Base-by-base conservation (phyloP, 495 filamentous ascomycete genomes). In the Aspergillus olivimuriae region DNA sequence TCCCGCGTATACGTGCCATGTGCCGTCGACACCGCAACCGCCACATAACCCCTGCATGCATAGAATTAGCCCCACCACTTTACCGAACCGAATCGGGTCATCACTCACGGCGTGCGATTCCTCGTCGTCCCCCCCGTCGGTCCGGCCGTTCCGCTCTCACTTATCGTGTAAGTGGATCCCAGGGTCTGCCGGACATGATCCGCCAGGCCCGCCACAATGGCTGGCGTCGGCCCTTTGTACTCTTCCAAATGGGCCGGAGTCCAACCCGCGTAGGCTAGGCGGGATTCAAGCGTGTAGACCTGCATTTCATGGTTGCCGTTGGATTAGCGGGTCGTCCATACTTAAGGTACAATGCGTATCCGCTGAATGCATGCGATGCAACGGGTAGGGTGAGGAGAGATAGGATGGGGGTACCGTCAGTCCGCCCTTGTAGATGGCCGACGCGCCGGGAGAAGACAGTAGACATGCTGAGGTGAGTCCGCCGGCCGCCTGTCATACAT, bases 1-100 rank as follows among this genome's bases (percentile, higher is more conserved):
- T 82, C 78, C 38, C 62, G 65, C 40, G 69, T 75, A 34, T 63
- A 59, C 2, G 63, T 69, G 2, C 73, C 74, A n/a, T 57, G 43
- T 2, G 74, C 61, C 19, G 62, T 66, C 7, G 69, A 65, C 9
- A 81, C 74, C 23, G 78, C 78, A 30, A 82, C 44, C 1, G 78
- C 78, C 4, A 80, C 75, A 55, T 80, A 81, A 1, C 78, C 79
- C 17, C 73, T 78, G n/a, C n/a, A n/a, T n/a, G n/a, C n/a, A n/a
- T n/a, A n/a, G n/a, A n/a, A n/a, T n/a, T n/a, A n/a, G n/a, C n/a
- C n/a, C n/a, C n/a, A n/a, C n/a, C n/a, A n/a, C n/a, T n/a, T n/a
- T n/a, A n/a, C n/a, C n/a, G n/a, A n/a, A n/a, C n/a, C n/a, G n/a
- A n/a, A n/a, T n/a, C n/a, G n/a, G n/a, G n/a, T n/a, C 16, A 23